Evolutionary conservation across 75 land plant genomes (phyloP).

Genomic region (Cupressus sempervirens): DNA sequence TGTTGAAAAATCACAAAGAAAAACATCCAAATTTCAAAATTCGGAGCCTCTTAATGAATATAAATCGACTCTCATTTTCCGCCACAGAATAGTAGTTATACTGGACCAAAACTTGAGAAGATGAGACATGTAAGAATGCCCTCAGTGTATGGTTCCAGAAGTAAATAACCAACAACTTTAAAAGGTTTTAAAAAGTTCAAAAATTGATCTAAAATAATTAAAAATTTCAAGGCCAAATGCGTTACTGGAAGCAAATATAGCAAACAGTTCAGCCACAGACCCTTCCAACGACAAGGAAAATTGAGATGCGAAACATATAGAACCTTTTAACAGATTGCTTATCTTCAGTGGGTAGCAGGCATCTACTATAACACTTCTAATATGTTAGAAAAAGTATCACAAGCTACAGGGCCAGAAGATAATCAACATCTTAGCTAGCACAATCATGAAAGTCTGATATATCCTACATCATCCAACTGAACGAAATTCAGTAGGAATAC

Average conservation of each 20-base stretch:
- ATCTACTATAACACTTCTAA: neutral
- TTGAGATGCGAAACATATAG: neutral
- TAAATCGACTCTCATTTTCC: neutral
- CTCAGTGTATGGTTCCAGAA: neutral
- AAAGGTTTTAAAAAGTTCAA: neutral
- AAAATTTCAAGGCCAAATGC: neutral
- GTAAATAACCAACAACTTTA: neutral
- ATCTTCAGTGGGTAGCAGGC: neutral
- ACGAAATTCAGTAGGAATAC: neutral
- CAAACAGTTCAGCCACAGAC: neutral
- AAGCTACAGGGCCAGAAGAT: neutral
- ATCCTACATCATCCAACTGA: neutral
- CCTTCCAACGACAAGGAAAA: neutral
- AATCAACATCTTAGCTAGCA: neutral
- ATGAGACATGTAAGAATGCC: neutral
- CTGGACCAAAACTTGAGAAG: neutral
- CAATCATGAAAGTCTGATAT: neutral
- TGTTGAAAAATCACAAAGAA: neutral
- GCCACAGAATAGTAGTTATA: neutral
- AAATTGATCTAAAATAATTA: no score
- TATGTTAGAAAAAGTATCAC: neutral
- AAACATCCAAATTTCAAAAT: neutral
- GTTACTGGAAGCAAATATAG: neutral
- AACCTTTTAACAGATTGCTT: neutral
- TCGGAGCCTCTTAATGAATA: neutral